Evolutionary conservation across 345 rosid species (phyloP).

Genomic region (Viola odorata): DNA sequence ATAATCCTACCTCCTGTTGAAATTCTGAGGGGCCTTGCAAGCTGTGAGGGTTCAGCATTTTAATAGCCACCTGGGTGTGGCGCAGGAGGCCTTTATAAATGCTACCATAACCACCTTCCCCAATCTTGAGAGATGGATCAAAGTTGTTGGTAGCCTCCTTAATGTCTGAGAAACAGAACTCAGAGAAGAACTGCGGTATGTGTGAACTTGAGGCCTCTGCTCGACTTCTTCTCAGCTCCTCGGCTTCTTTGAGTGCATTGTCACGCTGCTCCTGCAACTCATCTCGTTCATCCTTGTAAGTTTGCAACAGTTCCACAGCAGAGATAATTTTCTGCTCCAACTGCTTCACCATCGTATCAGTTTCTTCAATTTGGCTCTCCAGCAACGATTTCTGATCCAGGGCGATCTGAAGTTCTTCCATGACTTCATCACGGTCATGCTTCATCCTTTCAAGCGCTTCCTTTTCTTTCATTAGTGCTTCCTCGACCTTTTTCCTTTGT

Average conservation of each 20-base stretch:
- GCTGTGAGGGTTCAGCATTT: conserved; percentile 59
- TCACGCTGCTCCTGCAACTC: conserved; percentile 65
- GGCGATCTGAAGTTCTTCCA: conserved; percentile 42
- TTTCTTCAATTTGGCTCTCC: conserved; percentile 50
- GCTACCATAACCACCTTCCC: conserved; percentile 93
- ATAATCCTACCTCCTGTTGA: conserved; percentile 70
- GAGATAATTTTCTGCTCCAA: conserved; percentile 71
- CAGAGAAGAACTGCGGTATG: conserved; percentile 51
- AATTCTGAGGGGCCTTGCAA: conserved; percentile 81
- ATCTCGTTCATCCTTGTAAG: conserved; percentile 53
- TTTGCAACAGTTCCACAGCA: conserved; percentile 68
- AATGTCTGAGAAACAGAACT: conserved; percentile 65
- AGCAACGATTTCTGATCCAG: conserved; percentile 40
- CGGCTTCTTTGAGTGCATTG: conserved; percentile 80
- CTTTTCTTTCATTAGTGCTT: conserved; percentile 48
- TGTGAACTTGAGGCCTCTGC: conserved; percentile 46
- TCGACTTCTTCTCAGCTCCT: conserved; percentile 54
- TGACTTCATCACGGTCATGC: conserved; percentile 39
- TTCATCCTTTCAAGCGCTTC: conserved; percentile 48
- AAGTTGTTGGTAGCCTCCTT: conserved; percentile 63
- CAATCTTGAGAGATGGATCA: conserved; percentile 65
- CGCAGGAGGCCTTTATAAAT: conserved; percentile 60
- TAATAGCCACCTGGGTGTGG: conserved; percentile 68
- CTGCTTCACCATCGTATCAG: conserved; percentile 48
- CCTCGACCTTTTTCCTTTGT: conserved; percentile 63